phyloP scores from a whole-genome alignment of 2,329 filamentous ascomycete species.

The Xenoacremonium recifei region DNA sequence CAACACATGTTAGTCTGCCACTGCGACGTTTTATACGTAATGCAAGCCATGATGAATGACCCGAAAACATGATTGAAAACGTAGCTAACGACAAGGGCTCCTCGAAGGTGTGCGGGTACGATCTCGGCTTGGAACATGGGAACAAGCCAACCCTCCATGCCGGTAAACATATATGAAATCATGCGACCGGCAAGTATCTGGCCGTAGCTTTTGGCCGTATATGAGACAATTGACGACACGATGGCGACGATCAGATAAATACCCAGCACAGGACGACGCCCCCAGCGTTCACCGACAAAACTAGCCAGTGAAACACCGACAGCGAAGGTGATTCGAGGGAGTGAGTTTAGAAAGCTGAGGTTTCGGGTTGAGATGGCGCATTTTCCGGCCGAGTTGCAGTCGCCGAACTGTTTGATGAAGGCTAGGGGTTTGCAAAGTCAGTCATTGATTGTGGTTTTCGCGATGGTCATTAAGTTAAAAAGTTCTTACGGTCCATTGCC shows the following conservation, averaged over 20 bases:
- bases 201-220: conserved; percentile 12
- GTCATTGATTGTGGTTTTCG: too few species aligned
- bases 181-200: conserved; percentile 22
- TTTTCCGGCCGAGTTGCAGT: conserved; percentile 16
- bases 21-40: conserved; percentile 17
- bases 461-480: too few species aligned
- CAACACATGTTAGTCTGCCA: conserved; percentile 19
- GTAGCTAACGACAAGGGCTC: conserved; percentile 34
- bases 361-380: too few species aligned
- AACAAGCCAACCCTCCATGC: conserved; percentile 24
- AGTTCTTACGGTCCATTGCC: conserved; percentile 37
- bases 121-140: conserved; percentile 36
- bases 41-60: conserved; percentile 22
- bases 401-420: conserved; percentile 33
- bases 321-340: conserved; percentile 30
- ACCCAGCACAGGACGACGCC: conserved; percentile 29
- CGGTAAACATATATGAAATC: conserved; percentile 23
- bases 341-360: too few species aligned
- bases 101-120: conserved; percentile 28
- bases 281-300: conserved; percentile 21
- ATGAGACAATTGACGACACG: conserved; percentile 14
- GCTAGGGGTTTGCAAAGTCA: too few species aligned
- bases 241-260: conserved; percentile 35
- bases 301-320: conserved; percentile 27
- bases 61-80: conserved; percentile 29